Conservation (phyloP, 2,329 filamentous ascomycete species). For the Talaromyces funiculosus region DNA sequence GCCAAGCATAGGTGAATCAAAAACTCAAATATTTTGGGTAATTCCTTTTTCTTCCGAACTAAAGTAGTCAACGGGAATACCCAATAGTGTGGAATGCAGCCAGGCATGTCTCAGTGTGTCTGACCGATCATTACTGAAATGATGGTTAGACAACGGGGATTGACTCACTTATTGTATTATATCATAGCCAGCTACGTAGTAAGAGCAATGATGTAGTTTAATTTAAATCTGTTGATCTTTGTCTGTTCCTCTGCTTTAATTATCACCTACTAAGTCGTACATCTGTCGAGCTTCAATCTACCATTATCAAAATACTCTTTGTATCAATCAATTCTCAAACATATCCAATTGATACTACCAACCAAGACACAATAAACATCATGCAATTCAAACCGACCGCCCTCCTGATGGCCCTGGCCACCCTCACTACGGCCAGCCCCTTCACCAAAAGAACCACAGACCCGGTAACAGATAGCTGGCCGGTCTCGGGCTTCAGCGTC, state of each 20-base stretch:
- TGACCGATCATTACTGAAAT: neutral
- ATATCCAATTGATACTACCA: neutral
- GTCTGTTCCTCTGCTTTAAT: neutral
- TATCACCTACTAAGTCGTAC: no score
- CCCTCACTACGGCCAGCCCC: slow-evolving; percentile 1
- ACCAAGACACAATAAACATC: neutral
- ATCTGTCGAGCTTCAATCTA: neutral
- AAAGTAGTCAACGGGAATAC: neutral
- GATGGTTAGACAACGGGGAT: neutral
- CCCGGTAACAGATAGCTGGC: slow-evolving; percentile 19
- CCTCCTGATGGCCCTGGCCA: neutral
- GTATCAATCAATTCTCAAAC: neutral
- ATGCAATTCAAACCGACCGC: slow-evolving; percentile 3
- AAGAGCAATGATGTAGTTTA: neutral
- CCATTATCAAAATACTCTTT: neutral
- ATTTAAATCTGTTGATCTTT: slow-evolving; percentile 2
- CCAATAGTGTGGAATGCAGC: neutral
- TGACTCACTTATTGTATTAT: neutral
- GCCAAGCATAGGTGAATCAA: neutral
- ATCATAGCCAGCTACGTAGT: neutral
- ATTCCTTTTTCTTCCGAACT: neutral
- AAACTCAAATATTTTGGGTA: neutral
- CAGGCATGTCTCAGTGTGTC: neutral
- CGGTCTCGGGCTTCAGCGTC: slow-evolving; percentile 26
- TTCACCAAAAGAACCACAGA: neutral